Evolutionary conservation across 495 filamentous ascomycete genomes (phyloP), one percentile per base, ranked within the genome.

Genomic region (Chaetomium cochliodes): DNA sequence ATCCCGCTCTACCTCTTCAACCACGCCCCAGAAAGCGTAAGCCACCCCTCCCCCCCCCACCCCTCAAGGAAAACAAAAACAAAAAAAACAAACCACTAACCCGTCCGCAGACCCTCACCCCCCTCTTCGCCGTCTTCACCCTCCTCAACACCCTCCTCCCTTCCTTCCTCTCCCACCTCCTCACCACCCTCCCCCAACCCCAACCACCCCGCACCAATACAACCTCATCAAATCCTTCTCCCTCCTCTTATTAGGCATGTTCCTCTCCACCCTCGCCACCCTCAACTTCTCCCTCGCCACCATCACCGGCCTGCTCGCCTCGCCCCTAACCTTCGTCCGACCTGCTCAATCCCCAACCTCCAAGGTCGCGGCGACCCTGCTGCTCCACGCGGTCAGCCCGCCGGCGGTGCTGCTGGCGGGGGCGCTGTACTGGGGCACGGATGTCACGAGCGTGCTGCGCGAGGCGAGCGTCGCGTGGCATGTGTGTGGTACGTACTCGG

Each of bases 231-330:
- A 92, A 70, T 93, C 89, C 60, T 91, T 98, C 83, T 96, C 94
- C 15, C 87, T 98, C 26, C 85, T 98, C 4, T 83, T 94, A 0
- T 85, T 98, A 0, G 96, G 96, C 67, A 88, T 96, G 76, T 91
- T 90, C 76, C 88, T 98, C 66, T 91, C 92, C 55, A 87, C 93
- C 5, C 89, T 98, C 41, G 92, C 93, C 18, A 98, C 96, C 2
- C 87, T 98, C 56, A 98, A 98, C 78, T 98, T 98, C 82, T 90
- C 89, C 26, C 89, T 98, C 30, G 87, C 92, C 46, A 88, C 97
- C 76, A 79, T 96, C 55, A 79, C 97, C 67, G 94, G 94, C 47
- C 78, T 98, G 2, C 78, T 92, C 55, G 83, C 90, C 44, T 73
- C 84, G 13, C 93, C 92, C 3, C 80, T 97, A 9, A 86, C 85